phyloP scores from a whole-genome alignment of 371 early-diverging fungal species.

The Mucor indicus region DNA sequence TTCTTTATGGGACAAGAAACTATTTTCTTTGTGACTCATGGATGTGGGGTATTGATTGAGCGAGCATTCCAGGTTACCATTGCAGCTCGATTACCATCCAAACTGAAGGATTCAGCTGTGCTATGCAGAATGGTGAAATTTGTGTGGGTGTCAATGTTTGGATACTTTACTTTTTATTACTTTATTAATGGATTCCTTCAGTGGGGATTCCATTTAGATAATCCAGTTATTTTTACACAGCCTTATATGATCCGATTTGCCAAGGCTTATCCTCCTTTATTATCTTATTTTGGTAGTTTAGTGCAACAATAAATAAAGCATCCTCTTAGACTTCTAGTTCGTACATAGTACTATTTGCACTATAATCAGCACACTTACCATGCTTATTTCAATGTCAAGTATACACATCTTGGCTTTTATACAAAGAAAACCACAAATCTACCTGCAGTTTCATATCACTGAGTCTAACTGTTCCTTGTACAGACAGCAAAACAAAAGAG shows the following conservation, averaged over 20 bases:
- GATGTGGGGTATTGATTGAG: constrained; percentile 10
- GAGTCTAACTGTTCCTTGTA: no score
- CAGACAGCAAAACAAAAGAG: no score
- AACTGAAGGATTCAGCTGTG: no score
- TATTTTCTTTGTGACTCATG: constrained; percentile 14
- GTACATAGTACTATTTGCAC: no score
- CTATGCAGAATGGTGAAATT: background rate
- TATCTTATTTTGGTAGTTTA: constrained; percentile 10
- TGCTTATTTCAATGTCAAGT: no score
- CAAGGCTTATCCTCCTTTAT: constrained; percentile 5
- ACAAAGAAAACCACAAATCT: no score
- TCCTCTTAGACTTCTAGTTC: no score
- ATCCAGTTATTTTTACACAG: constrained; percentile 5
- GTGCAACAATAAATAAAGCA: constrained; percentile 4
- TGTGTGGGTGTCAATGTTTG: constrained; percentile 5
- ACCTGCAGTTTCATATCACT: no score
- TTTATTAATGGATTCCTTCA: constrained; percentile 14
- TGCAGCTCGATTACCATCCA: no score
- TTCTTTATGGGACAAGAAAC: constrained; percentile 17
- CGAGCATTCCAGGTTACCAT: no score
- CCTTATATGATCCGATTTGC: constrained; percentile 8
- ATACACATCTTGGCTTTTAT: no score
- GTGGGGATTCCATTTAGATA: constrained; percentile 20
- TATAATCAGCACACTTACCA: no score
- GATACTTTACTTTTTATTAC: constrained; percentile 10